These are phyloP conservation scores for Colletotrichum ledebouriae DNA, from an alignment of 2,329 filamentous ascomycete genomes.

Conservation along the genomic window DNA sequence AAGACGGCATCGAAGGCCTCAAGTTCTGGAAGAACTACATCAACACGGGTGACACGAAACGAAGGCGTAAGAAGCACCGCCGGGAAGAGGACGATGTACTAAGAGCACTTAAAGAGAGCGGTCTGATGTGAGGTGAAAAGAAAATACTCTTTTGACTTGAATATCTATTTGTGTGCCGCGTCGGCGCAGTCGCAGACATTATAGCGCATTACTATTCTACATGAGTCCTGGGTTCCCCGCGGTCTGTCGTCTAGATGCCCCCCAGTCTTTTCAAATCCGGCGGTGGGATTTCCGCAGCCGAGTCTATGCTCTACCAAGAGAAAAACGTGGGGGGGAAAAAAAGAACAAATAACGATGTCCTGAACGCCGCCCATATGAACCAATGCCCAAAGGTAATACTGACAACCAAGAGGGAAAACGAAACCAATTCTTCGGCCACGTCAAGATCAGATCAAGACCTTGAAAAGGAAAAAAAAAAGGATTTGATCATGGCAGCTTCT, in stretches of 20 bases:
- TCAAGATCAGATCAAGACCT: slow-evolving; percentile 11
- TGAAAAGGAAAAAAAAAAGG: not conserved
- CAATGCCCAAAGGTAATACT: slow-evolving; percentile 17
- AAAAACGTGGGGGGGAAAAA: not conserved
- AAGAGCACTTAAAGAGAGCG: slow-evolving; percentile 59
- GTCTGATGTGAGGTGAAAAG: slow-evolving; percentile 49
- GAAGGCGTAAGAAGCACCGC: slow-evolving; percentile 45
- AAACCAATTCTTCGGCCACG: slow-evolving; percentile 14
- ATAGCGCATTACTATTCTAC: slow-evolving; percentile 42
- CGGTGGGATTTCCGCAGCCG: slow-evolving; percentile 2
- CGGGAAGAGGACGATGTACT: slow-evolving; percentile 58
- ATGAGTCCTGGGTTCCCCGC: slow-evolving; percentile 25
- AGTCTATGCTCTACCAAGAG: slow-evolving; percentile 25
- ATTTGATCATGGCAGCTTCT: slow-evolving; percentile 9
- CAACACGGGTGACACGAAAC: slow-evolving; percentile 57
- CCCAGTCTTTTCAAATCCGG: not conserved
- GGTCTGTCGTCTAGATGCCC: slow-evolving; percentile 21
- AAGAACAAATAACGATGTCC: not conserved
- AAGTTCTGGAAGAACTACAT: slow-evolving; percentile 92
- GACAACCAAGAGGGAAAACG: slow-evolving; percentile 10
- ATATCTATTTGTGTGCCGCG: slow-evolving; percentile 34
- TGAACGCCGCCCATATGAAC: slow-evolving; percentile 41
- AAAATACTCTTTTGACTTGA: slow-evolving; percentile 8
- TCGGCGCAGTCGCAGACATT: slow-evolving; percentile 29
- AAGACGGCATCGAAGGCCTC: slow-evolving; percentile 91